These are phyloP conservation scores for Akanthomyces uredinophilus DNA, from an alignment of 2,329 filamentous ascomycete genomes.

Conservation along the genomic window DNA sequence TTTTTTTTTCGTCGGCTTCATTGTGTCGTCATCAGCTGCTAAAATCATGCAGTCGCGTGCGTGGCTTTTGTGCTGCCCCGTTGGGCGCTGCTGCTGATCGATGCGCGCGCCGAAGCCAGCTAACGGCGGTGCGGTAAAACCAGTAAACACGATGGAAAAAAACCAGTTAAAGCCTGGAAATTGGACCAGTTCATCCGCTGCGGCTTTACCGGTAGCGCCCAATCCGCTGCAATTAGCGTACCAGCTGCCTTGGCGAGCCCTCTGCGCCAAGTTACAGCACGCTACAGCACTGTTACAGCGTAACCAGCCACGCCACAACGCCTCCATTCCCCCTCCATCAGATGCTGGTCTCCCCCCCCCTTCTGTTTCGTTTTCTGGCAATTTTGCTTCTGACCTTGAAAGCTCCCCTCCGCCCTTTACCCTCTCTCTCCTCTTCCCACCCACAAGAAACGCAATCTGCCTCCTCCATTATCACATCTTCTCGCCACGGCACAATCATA, in stretches of 20 bases:
- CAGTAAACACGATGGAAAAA: not conserved
- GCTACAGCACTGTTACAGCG: not conserved
- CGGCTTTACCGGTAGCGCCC: not conserved
- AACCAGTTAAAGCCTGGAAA: too few species aligned
- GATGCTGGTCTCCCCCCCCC: not conserved
- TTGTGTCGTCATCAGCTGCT: slow-evolving; percentile 12
- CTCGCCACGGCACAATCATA: not conserved
- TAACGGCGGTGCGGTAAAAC: not conserved
- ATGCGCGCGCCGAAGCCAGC: not conserved
- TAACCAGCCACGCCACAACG: not conserved
- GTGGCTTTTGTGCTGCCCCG: not conserved
- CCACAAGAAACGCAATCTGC: not conserved
- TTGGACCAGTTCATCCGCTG: not conserved
- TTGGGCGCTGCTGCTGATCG: not conserved
- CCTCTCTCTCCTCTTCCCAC: slow-evolving; percentile 2
- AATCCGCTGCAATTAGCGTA: not conserved
- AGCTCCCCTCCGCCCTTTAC: not conserved
- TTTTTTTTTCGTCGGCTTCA: not conserved
- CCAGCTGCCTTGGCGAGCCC: not conserved
- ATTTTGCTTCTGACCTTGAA: slow-evolving; percentile 13
- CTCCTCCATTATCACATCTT: slow-evolving; percentile 4
- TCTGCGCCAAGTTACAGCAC: not conserved
- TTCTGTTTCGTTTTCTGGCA: slow-evolving; percentile 7
- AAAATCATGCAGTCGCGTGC: not conserved
- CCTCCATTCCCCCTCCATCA: slow-evolving; percentile 4